phyloP scores from a whole-genome alignment of 805 yeast genomes.

The Saturnispora saitoi region DNA sequence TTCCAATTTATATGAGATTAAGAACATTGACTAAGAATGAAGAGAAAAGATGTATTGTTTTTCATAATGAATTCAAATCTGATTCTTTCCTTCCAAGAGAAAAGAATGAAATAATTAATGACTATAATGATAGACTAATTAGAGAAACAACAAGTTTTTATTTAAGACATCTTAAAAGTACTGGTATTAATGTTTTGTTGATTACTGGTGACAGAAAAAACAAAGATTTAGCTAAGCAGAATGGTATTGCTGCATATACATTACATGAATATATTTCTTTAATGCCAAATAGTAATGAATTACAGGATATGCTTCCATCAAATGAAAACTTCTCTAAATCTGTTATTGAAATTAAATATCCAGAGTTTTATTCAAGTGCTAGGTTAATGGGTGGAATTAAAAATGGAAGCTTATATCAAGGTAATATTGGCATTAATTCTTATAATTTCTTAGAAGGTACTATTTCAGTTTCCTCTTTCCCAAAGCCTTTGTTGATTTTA shows the following conservation, averaged over 20 bases:
- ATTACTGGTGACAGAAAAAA: conserved; percentile 76
- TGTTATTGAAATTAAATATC: conserved; percentile 48
- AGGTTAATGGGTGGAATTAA: conserved; percentile 86
- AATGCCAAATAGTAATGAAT: conserved; percentile 63
- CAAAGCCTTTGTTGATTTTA: conserved; percentile 70
- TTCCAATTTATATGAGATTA: conserved; percentile 80
- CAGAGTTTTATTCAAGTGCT: conserved; percentile 71
- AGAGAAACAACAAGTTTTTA: conserved; percentile 70
- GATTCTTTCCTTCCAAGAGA: conserved; percentile 58
- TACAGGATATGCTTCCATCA: conserved; percentile 70
- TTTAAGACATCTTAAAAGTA: conserved; percentile 46
- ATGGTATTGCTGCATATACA: conserved; percentile 47
- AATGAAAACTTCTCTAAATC: conserved; percentile 32
- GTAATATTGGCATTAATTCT: conserved; percentile 68
- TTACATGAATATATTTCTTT: conserved; percentile 62
- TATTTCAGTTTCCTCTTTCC: conserved; percentile 59
- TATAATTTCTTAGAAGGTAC: conserved; percentile 87
- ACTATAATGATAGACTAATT: conserved; percentile 86
- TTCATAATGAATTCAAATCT: conserved; percentile 83
- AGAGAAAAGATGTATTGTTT: conserved; percentile 78
- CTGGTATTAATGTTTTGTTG: conserved; percentile 41
- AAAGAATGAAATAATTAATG: conserved; percentile 69
- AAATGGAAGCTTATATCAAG: conserved; percentile 82
- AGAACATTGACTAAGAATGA: conserved; percentile 67
- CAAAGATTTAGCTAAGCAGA: conserved; percentile 43